Percentiles rank a stretch among this genome's conserved stretches.
Conservation (phyloP, 345 rosid species). For the Reutealis trisperma region DNA sequence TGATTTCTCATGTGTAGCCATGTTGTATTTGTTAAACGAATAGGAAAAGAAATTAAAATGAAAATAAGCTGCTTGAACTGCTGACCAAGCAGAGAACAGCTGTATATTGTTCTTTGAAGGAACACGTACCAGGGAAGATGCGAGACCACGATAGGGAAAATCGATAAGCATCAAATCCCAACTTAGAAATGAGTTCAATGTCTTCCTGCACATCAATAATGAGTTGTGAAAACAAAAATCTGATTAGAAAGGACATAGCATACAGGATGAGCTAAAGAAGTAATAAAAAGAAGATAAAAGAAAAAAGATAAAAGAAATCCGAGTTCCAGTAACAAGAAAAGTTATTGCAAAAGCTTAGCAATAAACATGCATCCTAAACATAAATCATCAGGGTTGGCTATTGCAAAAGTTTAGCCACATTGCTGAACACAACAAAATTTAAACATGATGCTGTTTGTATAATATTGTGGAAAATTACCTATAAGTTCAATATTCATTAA, state of each 20-base stretch:
- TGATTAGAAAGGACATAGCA: not conserved
- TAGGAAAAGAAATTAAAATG: not conserved
- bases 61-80: not conserved
- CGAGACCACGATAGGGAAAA: slow-evolving; percentile 96
- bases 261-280: not conserved
- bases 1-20: not conserved
- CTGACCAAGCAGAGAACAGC: not conserved
- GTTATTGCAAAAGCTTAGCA: too few species aligned
- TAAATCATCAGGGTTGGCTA: not conserved
- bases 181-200: slow-evolving; percentile 56
- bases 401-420: not conserved
- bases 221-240: slow-evolving; percentile 11
- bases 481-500: too few species aligned
- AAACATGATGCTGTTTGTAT: not conserved
- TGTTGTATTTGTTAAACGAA: not conserved
- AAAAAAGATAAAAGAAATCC: too few species aligned
- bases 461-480: not conserved
- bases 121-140: slow-evolving; percentile 70
- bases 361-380: not conserved
- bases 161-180: slow-evolving; percentile 86
- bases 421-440: not conserved
- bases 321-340: not conserved
- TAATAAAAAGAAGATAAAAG: not conserved
- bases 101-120: not conserved
- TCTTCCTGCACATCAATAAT: slow-evolving; percentile 66